Evolutionary conservation across 345 rosid genomes (phyloP).

Genomic region (Moricandia arvensis): DNA sequence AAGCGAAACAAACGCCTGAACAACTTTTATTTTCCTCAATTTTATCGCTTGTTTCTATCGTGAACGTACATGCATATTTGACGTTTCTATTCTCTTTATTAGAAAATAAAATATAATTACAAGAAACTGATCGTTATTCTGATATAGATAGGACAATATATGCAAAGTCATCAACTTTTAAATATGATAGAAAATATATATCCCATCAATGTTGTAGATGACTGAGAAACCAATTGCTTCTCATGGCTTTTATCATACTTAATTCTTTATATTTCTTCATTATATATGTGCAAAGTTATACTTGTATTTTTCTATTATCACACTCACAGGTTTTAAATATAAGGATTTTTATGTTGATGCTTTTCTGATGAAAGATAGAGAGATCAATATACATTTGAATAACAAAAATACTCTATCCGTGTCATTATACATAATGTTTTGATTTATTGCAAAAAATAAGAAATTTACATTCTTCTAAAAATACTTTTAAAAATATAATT

Average conservation of each 20-base stretch:
- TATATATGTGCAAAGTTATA: no score
- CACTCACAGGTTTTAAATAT: no score
- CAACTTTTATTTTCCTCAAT: background rate
- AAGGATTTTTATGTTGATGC: no score
- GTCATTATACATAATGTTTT: no score
- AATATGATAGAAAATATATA: background rate
- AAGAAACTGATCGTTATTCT: background rate
- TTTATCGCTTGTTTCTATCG: background rate
- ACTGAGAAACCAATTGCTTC: slow-evolving; percentile 4
- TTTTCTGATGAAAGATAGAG: no score
- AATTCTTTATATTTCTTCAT: background rate
- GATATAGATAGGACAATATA: background rate
- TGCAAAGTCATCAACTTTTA: background rate
- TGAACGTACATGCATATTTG: background rate
- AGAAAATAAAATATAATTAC: background rate
- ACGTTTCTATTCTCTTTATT: background rate
- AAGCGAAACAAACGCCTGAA: background rate
- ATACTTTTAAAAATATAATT: no score
- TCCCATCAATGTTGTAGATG: background rate
- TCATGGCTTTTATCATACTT: background rate
- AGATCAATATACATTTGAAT: no score
- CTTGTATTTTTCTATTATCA: no score
- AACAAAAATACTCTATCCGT: no score
- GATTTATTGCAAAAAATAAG: no score
- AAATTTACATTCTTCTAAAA: no score